Conservation (phyloP, 2,329 filamentous ascomycete species). For the Trichoderma afroharzianum region DNA sequence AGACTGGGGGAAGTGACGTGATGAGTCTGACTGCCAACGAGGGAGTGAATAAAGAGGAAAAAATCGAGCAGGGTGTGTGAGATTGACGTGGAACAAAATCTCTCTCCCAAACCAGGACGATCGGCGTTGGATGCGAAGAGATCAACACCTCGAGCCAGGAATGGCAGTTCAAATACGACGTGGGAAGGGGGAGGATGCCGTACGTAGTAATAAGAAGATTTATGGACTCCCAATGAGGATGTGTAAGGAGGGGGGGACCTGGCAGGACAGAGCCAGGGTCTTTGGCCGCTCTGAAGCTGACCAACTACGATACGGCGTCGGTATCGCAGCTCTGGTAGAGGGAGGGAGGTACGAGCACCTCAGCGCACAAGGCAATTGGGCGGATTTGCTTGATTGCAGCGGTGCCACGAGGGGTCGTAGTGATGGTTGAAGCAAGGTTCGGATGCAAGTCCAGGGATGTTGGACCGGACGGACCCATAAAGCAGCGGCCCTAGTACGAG, state of each 20-base stretch:
- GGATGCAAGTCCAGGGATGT: slow-evolving; percentile 2
- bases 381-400: background rate
- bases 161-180: slow-evolving; percentile 6
- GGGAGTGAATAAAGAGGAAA: slow-evolving; percentile 4
- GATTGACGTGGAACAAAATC: background rate
- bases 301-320: background rate
- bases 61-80: background rate
- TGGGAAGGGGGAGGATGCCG: slow-evolving; percentile 1
- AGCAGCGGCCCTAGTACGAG: background rate
- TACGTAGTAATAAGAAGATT: slow-evolving; percentile 11
- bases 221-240: slow-evolving; percentile 4
- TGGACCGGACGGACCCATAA: background rate
- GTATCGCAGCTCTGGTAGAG: background rate
- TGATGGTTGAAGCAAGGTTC: slow-evolving; percentile 1
- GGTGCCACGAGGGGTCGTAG: slow-evolving; percentile 9
- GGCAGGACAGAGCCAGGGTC: background rate
- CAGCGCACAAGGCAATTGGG: background rate
- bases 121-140: slow-evolving; percentile 7
- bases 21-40: background rate
- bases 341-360: background rate
- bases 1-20: background rate
- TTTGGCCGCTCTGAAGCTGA: background rate
- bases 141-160: slow-evolving; percentile 6
- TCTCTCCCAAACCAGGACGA: slow-evolving; percentile 1
- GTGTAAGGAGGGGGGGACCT: background rate